phyloP scores from a whole-genome alignment of 176 grass and related monocot species.

The Tillandsia leiboldiana region DNA sequence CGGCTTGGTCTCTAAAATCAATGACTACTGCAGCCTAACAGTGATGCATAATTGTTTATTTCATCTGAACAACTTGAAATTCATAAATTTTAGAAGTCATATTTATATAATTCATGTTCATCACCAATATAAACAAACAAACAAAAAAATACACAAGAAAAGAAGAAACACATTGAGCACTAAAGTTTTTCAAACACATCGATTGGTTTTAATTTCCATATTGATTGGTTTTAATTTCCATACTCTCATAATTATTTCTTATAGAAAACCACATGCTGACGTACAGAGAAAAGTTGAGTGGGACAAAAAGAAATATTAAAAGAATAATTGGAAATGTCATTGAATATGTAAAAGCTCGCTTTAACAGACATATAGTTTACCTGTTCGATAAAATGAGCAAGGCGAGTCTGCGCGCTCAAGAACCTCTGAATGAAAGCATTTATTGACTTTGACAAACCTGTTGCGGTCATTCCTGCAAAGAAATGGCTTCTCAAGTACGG shows the following conservation, averaged over 20 bases:
- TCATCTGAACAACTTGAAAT: not conserved
- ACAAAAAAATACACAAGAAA: no score
- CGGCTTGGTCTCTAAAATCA: conserved; percentile 43
- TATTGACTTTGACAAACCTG: conserved; percentile 32
- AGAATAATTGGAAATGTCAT: no score
- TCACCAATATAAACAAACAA: not conserved
- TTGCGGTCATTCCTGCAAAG: conserved; percentile 30
- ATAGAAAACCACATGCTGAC: no score
- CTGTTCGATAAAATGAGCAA: conserved; percentile 55
- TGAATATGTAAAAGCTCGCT: not conserved
- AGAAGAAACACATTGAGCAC: no score
- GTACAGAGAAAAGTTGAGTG: no score
- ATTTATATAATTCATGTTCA: not conserved
- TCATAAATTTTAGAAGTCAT: not conserved
- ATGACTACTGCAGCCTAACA: conserved; percentile 39
- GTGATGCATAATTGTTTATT: not conserved
- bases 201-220: no score
- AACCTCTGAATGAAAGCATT: conserved; percentile 58
- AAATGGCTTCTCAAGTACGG: conserved; percentile 55
- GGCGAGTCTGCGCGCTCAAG: conserved; percentile 37
- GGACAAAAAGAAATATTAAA: no score
- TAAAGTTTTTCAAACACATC: no score
- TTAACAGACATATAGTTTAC: conserved; percentile 12
- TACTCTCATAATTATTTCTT: no score
- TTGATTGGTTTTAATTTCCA: no score